Percentiles rank a stretch among this genome's conserved stretches.
Evolutionary conservation across 768 basidiomycete genomes (phyloP).

Genomic region (Grammothele lineata): DNA sequence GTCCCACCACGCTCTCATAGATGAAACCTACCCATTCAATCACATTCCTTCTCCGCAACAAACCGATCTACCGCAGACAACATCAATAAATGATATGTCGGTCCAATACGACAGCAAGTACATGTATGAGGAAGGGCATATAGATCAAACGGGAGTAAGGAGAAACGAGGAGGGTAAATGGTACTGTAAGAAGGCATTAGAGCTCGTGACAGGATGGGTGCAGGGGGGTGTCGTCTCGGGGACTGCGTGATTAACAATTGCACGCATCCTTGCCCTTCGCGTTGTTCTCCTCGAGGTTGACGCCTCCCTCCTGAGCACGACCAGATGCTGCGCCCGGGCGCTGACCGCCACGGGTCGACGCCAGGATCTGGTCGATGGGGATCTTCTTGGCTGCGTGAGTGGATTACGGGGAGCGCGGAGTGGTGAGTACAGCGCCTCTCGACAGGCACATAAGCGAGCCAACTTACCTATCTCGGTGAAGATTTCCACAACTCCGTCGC

Average conservation of each 20-base stretch:
- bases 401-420: neutral
- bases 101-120: constrained; percentile 19
- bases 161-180: constrained; percentile 13
- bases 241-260: constrained; percentile 56
- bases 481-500: constrained; percentile 91
- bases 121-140: constrained; percentile 19
- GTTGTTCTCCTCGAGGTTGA: constrained; percentile 67
- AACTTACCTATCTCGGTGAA: constrained; percentile 95
- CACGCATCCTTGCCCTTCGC: constrained; percentile 71
- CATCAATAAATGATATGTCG: constrained; percentile 16
- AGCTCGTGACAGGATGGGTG: constrained; percentile 10
- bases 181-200: constrained; percentile 20
- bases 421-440: constrained; percentile 2
- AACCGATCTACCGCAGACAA: no score
- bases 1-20: no score
- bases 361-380: constrained; percentile 91
- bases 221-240: constrained; percentile 1
- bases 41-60: no score
- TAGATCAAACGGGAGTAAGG: constrained; percentile 20
- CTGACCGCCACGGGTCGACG: constrained; percentile 68
- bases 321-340: constrained; percentile 54
- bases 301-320: constrained; percentile 53
- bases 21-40: no score
- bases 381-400: constrained; percentile 69
- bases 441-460: neutral